Percentiles rank a stretch among this genome's conserved stretches.
Conservation (phyloP, 2,329 filamentous ascomycete species). For the Lasiodiplodia sp. region DNA sequence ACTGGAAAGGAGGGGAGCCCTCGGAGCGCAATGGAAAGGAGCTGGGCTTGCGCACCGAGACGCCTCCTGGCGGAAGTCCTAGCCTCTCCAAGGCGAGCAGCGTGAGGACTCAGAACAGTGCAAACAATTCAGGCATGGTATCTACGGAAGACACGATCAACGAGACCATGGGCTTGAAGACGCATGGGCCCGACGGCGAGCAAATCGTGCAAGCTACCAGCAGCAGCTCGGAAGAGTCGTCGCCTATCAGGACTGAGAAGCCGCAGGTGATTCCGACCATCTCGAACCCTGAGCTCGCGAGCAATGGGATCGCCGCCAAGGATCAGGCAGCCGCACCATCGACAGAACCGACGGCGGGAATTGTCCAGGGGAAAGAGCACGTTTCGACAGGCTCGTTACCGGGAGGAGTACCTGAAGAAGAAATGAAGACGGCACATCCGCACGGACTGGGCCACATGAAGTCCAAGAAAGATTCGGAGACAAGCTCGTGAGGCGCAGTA, state of each 20-base stretch:
- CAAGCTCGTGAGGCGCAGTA: slow-evolving; percentile 20
- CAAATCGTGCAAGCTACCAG: slow-evolving; percentile 41
- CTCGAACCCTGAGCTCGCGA: slow-evolving; percentile 12
- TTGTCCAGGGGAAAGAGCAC: slow-evolving; percentile 41
- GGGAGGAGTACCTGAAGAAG: slow-evolving; percentile 49
- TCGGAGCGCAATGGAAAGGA: slow-evolving; percentile 55
- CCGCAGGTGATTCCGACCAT: not conserved
- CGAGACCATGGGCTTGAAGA: slow-evolving; percentile 48
- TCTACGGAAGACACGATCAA: slow-evolving; percentile 39
- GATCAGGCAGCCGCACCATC: not conserved
- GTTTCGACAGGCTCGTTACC: slow-evolving; percentile 52
- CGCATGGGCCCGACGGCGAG: slow-evolving; percentile 47
- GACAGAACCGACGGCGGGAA: slow-evolving; percentile 37
- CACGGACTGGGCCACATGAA: slow-evolving; percentile 43
- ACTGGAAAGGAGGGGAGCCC: slow-evolving; percentile 72
- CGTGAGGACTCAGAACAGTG: slow-evolving; percentile 55
- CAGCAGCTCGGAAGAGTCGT: slow-evolving; percentile 29
- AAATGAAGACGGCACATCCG: slow-evolving; percentile 47
- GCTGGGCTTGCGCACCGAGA: slow-evolving; percentile 72
- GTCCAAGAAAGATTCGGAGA: slow-evolving; percentile 28
- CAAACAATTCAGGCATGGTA: slow-evolving; percentile 39
- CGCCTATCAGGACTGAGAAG: not conserved
- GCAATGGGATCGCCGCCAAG: slow-evolving; percentile 1
- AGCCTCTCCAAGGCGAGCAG: slow-evolving; percentile 78
- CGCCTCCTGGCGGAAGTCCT: slow-evolving; percentile 58